Base-by-base conservation (phyloP, 176 grass and related monocot genomes). In the Saccharum officinarum region DNA sequence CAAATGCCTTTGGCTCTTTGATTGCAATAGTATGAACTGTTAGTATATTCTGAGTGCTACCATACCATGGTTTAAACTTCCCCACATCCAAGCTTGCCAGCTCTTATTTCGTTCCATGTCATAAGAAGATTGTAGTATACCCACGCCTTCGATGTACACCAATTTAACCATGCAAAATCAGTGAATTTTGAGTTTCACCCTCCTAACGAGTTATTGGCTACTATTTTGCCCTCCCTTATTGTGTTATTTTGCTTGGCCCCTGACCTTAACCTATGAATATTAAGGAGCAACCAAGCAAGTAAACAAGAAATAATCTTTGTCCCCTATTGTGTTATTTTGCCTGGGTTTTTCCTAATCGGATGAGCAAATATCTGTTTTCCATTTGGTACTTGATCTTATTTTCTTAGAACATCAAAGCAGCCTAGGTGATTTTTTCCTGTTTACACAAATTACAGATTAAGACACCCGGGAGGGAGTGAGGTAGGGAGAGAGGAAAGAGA, bases 231-330 rank as follows among this genome's bases (percentile, higher is more conserved):
- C n/a, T 10, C 57, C 9, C 22, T 23, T 23, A 4, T 59, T 8
- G 16, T 60, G 7, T 60, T 60, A 60, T 60, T 60, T 23, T 60
- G 20, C 8, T 61, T 61, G 57, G 57, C n/a, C 14, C 67, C 39
- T 33, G 25, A 26, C 15, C 2, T 41, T 37, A 8, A 10, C 30
- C 1, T 38, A 42, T 30, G 8, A 79, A 60, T 59, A 39, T 33
- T 42, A 10, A 80, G 28, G 73, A 76, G 54, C 79, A 69, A 64
- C 2, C 54, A 33, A 80, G 46, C 67, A 37, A 77, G 30, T 20
- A 22, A 73, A 22, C 33, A 41, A 25, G 0, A 52, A 50, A 1
- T 38, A 62, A 18, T 30, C 7, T 33, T 18, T 31, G 45, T 20
- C 11, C 28, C n/a, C n/a, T n/a, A n/a, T n/a, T n/a, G n/a, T n/a